Percentiles rank a stretch among this genome's conserved stretches.
Evolutionary conservation across 371 early-diverging fungal species (phyloP).

Genomic region (Dinochytrium kinnereticum): DNA sequence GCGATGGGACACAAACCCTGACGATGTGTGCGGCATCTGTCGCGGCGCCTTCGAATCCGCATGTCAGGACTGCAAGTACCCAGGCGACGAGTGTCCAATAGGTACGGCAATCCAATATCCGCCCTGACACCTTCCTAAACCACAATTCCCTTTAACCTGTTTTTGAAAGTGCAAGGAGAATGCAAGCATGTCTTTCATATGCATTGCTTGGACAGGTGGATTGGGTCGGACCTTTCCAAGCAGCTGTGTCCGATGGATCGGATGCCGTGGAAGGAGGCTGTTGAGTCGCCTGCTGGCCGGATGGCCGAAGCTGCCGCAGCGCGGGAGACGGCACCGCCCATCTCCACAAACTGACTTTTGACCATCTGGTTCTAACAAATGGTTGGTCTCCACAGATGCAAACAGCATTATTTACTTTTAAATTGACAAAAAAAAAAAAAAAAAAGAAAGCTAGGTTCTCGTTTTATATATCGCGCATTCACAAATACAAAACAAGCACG

Average conservation of each 20-base stretch:
- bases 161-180: constrained; percentile 73
- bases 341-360: no score
- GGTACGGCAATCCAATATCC: constrained; percentile 51
- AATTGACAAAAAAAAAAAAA: no score
- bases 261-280: constrained; percentile 62
- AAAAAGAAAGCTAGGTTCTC: no score
- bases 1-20: constrained; percentile 69
- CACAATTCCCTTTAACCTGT: neutral
- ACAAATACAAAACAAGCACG: no score
- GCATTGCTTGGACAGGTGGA: constrained; percentile 88
- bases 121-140: no score
- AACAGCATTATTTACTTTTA: no score
- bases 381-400: no score
- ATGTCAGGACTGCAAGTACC: constrained; percentile 81
- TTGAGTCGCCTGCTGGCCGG: neutral
- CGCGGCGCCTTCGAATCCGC: constrained; percentile 75
- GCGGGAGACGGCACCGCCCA: no score
- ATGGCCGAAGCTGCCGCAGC: neutral
- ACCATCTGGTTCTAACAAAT: no score
- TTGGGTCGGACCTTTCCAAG: constrained; percentile 66
- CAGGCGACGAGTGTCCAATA: constrained; percentile 88
- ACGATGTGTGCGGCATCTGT: constrained; percentile 91
- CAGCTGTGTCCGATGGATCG: constrained; percentile 88
- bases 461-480: no score
- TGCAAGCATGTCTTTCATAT: constrained; percentile 90